A percentile compares a stretch with the other conserved stretches of the same genome.
These are phyloP conservation scores for Psilocybe cyanescens DNA, from an alignment of 768 basidiomycete genomes.

Conservation along the genomic window DNA sequence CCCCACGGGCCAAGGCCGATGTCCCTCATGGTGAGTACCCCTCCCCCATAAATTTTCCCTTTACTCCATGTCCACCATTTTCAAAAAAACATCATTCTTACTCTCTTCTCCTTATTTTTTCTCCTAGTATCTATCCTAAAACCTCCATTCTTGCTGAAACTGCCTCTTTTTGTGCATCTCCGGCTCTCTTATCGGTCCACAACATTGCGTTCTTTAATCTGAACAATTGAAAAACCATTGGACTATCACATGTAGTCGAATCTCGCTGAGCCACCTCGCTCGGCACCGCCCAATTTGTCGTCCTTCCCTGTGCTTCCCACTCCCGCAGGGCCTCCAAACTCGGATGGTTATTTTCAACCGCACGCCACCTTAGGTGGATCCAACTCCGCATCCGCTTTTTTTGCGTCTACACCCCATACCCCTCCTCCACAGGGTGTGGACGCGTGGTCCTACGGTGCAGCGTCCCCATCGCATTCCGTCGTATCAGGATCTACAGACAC, in stretches of 20 bases:
- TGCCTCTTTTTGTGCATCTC: slow-evolving; percentile 8
- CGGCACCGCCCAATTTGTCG: slow-evolving; percentile 15
- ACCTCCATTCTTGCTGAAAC: slow-evolving; percentile 8
- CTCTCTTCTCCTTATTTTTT: slow-evolving; percentile 6
- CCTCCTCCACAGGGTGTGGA: slow-evolving; percentile 2
- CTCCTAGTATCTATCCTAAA: slow-evolving; percentile 14
- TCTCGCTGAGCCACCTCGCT: slow-evolving; percentile 13
- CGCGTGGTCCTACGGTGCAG: slow-evolving; percentile 13
- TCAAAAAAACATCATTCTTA: slow-evolving; percentile 5
- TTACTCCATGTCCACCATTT: neutral
- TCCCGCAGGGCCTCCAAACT: neutral
- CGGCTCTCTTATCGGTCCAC: neutral
- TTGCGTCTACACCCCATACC: neutral
- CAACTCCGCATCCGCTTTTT: neutral
- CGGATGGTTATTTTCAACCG: slow-evolving; percentile 5
- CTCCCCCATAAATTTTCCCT: slow-evolving; percentile 6
- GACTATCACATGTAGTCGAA: slow-evolving; percentile 1
- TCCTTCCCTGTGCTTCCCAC: neutral
- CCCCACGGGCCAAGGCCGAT: slow-evolving; percentile 11
- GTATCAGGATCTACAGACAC: slow-evolving; percentile 5
- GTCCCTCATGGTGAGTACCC: slow-evolving; percentile 27
- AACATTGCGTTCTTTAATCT: neutral
- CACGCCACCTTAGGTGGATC: neutral
- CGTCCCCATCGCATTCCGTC: slow-evolving; percentile 11
- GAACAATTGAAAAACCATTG: neutral